Evolutionary conservation across 768 basidiomycete genomes (phyloP).

Genomic region (Trametes cinnabarina): DNA sequence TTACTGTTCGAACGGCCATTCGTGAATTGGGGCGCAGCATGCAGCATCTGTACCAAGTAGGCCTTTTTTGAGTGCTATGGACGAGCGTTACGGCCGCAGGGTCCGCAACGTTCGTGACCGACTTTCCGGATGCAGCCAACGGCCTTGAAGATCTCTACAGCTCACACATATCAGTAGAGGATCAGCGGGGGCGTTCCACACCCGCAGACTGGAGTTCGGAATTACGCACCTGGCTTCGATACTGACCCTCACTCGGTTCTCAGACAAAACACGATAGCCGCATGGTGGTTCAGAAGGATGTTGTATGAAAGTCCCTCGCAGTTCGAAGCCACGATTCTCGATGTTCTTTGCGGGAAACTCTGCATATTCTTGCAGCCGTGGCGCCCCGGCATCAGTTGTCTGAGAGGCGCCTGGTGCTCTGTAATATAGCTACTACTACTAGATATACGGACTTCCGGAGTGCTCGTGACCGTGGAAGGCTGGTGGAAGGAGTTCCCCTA

Average conservation of each 20-base stretch:
- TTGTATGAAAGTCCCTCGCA: neutral
- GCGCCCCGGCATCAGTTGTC: neutral
- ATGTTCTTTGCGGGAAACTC: neutral
- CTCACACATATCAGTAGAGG: conserved; percentile 6
- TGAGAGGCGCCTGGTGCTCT: no score
- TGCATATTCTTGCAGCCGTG: neutral
- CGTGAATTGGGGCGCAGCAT: no score
- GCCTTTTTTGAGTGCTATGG: neutral
- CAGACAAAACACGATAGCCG: neutral
- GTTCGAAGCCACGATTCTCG: neutral
- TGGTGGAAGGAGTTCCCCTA: no score
- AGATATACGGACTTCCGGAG: no score
- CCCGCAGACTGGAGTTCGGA: neutral
- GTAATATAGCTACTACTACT: no score
- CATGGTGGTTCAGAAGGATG: neutral
- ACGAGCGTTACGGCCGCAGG: conserved; percentile 8
- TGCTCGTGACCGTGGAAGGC: no score
- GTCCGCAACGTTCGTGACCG: conserved; percentile 5
- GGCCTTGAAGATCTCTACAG: neutral
- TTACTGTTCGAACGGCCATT: no score
- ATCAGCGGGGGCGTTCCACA: conserved; percentile 1
- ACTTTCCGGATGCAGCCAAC: neutral
- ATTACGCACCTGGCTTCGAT: neutral
- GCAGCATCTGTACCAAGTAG: no score
- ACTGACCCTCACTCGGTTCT: conserved; percentile 4